Conservation (phyloP, 805 yeast genomes). For the Candida hispaniensis region DNA sequence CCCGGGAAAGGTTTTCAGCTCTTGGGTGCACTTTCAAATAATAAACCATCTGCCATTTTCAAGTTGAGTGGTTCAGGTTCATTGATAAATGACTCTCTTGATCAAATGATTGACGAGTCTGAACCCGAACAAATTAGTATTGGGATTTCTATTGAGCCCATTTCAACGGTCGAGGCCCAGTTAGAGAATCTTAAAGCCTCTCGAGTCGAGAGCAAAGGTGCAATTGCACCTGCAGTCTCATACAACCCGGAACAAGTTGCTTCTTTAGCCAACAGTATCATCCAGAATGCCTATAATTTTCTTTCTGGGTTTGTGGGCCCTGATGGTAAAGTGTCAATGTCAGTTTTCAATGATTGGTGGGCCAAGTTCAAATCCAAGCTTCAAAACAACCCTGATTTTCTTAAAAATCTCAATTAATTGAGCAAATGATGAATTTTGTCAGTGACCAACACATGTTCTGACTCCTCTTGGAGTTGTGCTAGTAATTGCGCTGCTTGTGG, state of each 20-base stretch:
- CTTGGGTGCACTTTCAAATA: slow-evolving; percentile 31
- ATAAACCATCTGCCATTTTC: slow-evolving; percentile 87
- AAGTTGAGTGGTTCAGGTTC: slow-evolving; percentile 39
- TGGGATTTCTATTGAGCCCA: slow-evolving; percentile 88
- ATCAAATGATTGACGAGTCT: slow-evolving; percentile 43
- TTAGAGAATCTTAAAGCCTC: slow-evolving; percentile 34
- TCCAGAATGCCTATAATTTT: slow-evolving; percentile 84
- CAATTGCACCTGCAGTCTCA: slow-evolving; percentile 22
- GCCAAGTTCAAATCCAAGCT: slow-evolving; percentile 68
- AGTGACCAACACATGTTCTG: slow-evolving; percentile 1
- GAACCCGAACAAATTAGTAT: slow-evolving; percentile 38
- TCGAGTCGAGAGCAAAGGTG: slow-evolving; percentile 22
- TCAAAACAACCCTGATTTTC: slow-evolving; percentile 70
- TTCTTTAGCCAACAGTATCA: slow-evolving; percentile 71
- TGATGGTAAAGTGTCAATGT: slow-evolving; percentile 74
- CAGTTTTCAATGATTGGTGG: slow-evolving; percentile 91
- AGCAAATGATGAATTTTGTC: slow-evolving; percentile 9
- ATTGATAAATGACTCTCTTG: slow-evolving; percentile 32
- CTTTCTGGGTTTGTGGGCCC: slow-evolving; percentile 76
- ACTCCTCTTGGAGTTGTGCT: background rate
- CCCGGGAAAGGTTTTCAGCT: slow-evolving; percentile 40
- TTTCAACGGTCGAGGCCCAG: slow-evolving; percentile 49
- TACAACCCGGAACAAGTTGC: slow-evolving; percentile 40
- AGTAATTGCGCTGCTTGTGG: slow-evolving; percentile 3
- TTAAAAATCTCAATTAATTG: slow-evolving; percentile 38